Conservation (phyloP, 176 grass and related monocot species). For the Microstegium vimineum region DNA sequence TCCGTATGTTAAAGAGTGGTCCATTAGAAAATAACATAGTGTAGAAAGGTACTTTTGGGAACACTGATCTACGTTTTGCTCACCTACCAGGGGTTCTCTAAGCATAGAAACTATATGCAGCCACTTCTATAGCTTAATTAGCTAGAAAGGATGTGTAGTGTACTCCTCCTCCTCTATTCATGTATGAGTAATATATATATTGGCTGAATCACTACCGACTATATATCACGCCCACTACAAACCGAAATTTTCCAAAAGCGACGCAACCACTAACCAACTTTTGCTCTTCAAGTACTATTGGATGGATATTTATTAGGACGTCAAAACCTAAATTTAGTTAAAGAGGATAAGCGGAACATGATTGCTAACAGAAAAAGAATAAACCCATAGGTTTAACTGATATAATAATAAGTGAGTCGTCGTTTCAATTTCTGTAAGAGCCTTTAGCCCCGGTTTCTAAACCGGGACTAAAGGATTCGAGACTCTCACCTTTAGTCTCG, state of each 20-base stretch:
- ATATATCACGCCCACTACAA: not conserved
- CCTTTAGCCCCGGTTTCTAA: too few relatives aligned
- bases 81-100: not conserved
- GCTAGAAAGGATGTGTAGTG: too few relatives aligned
- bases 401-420: not conserved
- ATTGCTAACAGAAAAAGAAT: not conserved
- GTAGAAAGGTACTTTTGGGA: constrained; percentile 9
- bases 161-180: not conserved
- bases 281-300: not conserved
- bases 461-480: too few relatives aligned
- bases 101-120: too few relatives aligned
- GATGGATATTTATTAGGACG: not conserved
- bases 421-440: too few relatives aligned
- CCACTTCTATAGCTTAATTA: too few relatives aligned
- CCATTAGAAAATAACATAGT: not conserved
- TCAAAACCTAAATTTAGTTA: not conserved
- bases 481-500: too few relatives aligned
- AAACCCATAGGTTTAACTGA: not conserved
- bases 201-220: not conserved
- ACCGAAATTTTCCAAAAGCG: not conserved
- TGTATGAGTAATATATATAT: not conserved
- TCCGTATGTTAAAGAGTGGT: not conserved
- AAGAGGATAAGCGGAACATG: not conserved
- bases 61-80: not conserved
- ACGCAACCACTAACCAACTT: not conserved